phyloP scores from a whole-genome alignment of 2,329 filamentous ascomycete species.

The Pseudogymnoascus destructans region DNA sequence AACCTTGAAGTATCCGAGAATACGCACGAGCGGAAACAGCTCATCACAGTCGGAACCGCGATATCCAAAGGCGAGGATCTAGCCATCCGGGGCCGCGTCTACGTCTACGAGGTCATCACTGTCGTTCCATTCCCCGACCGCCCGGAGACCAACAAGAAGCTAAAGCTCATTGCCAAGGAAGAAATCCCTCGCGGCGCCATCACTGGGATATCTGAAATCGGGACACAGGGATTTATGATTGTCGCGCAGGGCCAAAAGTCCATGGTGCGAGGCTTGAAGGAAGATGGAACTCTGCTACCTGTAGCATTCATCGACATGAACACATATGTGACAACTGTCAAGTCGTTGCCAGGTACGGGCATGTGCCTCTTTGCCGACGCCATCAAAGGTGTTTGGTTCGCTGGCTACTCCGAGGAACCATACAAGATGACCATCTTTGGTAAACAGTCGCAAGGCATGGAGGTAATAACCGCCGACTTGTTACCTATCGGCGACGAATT shows the following conservation, averaged over 20 bases:
- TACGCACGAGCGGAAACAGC: constrained; percentile 70
- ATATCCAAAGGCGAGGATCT: constrained; percentile 83
- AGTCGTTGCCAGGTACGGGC: constrained; percentile 70
- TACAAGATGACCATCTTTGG: constrained; percentile 91
- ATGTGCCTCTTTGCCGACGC: constrained; percentile 81
- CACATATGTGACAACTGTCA: constrained; percentile 78
- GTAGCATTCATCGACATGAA: constrained; percentile 98
- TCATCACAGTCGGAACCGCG: constrained; percentile 76
- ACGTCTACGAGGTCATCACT: constrained; percentile 81
- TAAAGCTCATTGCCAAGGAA: constrained; percentile 80
- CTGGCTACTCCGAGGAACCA: constrained; percentile 90
- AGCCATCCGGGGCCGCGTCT: constrained; percentile 69
- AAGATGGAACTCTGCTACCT: constrained; percentile 81
- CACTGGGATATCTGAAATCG: constrained; percentile 72
- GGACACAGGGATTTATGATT: constrained; percentile 76
- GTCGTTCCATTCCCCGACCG: constrained; percentile 81
- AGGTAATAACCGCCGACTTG: constrained; percentile 74
- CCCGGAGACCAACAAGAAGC: constrained; percentile 71
- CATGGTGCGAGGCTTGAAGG: constrained; percentile 90
- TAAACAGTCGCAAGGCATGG: constrained; percentile 66
- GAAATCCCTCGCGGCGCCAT: constrained; percentile 86
- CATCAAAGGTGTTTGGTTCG: constrained; percentile 90
- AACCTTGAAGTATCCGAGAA: constrained; percentile 83
- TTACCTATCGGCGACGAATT: constrained; percentile 74
- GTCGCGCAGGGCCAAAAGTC: constrained; percentile 93